Evolutionary conservation across 129 eudicot species (phyloP), one percentile per base, ranked within the genome.

Genomic region (Heracleum sosnowskyi): DNA sequence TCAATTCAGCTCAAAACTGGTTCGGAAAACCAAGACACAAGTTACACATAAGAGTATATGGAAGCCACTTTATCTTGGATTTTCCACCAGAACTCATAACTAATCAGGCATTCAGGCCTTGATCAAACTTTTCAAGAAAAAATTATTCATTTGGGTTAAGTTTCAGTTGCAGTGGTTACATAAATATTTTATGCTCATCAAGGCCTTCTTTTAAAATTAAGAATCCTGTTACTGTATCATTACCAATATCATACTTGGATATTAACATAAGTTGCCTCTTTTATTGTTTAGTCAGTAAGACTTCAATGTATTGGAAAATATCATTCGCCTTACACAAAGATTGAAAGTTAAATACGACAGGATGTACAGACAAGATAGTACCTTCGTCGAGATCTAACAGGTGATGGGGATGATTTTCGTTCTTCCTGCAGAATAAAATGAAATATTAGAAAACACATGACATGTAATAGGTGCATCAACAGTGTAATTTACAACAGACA

Each of bases 351-450:
- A 60, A 71, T 41, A 72, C 46, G 18, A 78, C 26, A 74, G 34
- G 69, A 73, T 33, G 51, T 36, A 68, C 46, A 53, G 47, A 34
- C 45, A 60, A 60, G 41, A 82, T 76, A 80, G 77, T 92, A 95
- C 99, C 99, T 92, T 92, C 87, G 83, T 76, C 79, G 92, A 47
- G 96, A 85, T 82, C 96, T 90, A 84, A 77, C 87, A 74, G 99
- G 92, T 13, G 97, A 95, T n/a, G 94, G 91, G 75, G 99, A 95
- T 85, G 28, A 76, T 76, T 82, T 82, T 20, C 77, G 90, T 76
- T 89, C 87, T 82, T 95, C 90, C 99, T 95, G 94, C 78, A 79
- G 41, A 74, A 44, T 11, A 20, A 53, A 53, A 53, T 53, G 22
- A 53, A 20, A 53, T 20, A 53, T 53, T 53, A 53, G 62, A 53